These are phyloP conservation scores for Fusarium verrucosum DNA, from an alignment of 2,329 filamentous ascomycete genomes.

Conservation along the genomic window DNA sequence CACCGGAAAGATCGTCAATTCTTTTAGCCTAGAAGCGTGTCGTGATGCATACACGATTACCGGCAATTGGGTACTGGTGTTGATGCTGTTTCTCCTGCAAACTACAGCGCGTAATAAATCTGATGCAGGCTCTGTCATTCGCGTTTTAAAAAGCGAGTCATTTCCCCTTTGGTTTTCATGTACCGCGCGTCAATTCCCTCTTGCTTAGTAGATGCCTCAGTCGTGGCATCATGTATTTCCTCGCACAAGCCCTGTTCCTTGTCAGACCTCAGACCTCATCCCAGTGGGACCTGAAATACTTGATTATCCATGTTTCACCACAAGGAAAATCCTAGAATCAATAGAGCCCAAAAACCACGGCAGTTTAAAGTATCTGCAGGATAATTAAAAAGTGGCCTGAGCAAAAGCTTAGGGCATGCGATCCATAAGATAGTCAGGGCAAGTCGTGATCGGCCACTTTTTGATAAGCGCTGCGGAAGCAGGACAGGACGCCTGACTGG, in stretches of 20 bases:
- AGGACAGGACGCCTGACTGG: background rate
- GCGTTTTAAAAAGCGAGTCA: background rate
- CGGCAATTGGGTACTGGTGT: background rate
- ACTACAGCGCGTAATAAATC: background rate
- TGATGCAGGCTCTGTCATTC: background rate
- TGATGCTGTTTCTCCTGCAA: background rate
- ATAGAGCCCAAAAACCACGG: background rate
- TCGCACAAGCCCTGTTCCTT: background rate
- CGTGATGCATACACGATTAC: background rate
- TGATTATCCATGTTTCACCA: slow-evolving; percentile 4
- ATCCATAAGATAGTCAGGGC: background rate
- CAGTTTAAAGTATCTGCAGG: background rate
- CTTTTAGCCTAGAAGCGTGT: background rate
- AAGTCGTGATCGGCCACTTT: background rate
- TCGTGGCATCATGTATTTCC: slow-evolving; percentile 3
- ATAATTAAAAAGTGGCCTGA: background rate
- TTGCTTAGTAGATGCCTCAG: background rate
- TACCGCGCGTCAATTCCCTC: background rate
- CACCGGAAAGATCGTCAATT: slow-evolving; percentile 10
- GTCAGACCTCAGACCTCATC: too few species aligned
- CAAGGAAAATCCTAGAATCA: background rate
- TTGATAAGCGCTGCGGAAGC: background rate
- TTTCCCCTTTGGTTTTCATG: background rate
- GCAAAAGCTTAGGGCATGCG: background rate
- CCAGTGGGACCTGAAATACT: background rate